Base-by-base conservation (phyloP, 2,329 filamentous ascomycete species). In the Sclerotinia nivalis region DNA sequence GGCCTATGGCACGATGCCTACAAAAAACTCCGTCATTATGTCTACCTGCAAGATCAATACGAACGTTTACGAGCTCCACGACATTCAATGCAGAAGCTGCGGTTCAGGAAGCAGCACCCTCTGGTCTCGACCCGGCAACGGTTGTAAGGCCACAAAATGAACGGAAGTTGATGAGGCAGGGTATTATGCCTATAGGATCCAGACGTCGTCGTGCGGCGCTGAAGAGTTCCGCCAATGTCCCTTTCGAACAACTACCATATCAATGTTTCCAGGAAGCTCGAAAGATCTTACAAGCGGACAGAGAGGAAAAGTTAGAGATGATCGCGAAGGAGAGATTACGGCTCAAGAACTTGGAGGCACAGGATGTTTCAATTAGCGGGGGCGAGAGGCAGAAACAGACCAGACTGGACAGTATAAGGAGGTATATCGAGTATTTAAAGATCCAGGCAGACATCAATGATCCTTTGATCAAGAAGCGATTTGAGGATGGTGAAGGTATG, bases 181-280 rank as follows among this genome's bases (percentile, higher is more conserved):
- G 92, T 68, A 85, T 88, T 58, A 85, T 87, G 72, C 93, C 93
- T 66, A 84, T 97, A 76, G 94, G 94, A 65, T 97, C 93, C 59
- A 89, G 94, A 75, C 88, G 94, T 84, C 90, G 94, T 73, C 90
- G 95, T 79, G 87, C 89, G 40, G 91, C 91, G 40, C 80, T 94
- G 71, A 88, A 85, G 77, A 87, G 83, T 76, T 82, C 85, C 72
- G 86, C 90, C 76, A 83, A 97, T 64, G 74, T 80, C 43, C 93
- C 94, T 37, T 97, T 99, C 79, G 93, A 97, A 83, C 91, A 95
- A 79, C 84, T 99, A 74, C 96, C 96, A 25, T 99, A 96, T 83
- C 95, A 98, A 85, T 96, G 93, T 81, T 99, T 98, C 83, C 96
- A 99, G 82, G 94, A 97, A 83, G 96, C 96, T 54, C 88, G 94